phyloP scores from a whole-genome alignment of 78 protist genomes.

The Cavenderia fasciculata region DNA sequence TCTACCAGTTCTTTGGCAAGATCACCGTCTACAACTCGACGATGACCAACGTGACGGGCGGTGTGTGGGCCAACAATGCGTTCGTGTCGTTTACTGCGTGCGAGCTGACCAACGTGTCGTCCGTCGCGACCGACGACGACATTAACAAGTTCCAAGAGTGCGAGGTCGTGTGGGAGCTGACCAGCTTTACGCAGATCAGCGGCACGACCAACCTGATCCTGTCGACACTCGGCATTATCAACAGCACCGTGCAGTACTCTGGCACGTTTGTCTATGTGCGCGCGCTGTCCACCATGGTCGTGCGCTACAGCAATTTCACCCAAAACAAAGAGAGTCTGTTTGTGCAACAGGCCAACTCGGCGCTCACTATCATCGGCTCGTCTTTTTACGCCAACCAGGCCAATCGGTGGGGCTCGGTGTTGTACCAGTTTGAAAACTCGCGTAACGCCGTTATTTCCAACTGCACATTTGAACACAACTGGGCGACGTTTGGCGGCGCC shows the following conservation, averaged over 20 bases:
- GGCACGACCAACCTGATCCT: not conserved
- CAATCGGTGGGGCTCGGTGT: not conserved
- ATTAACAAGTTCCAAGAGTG: not conserved
- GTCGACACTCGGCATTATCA: not conserved
- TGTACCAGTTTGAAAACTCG: not conserved
- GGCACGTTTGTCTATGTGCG: not conserved
- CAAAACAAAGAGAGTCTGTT: not conserved
- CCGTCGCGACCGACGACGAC: not conserved
- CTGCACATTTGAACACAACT: not conserved
- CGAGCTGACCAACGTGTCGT: not conserved
- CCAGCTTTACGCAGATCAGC: too few species aligned
- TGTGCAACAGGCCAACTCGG: not conserved
- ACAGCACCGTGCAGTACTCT: not conserved
- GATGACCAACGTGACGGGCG: not conserved
- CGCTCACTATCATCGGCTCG: not conserved
- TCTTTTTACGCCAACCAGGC: not conserved
- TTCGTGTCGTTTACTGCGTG: not conserved
- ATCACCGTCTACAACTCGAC: not conserved
- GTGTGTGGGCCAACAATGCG: constrained; percentile 9
- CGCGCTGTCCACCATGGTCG: not conserved
- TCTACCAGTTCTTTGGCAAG: constrained; percentile 1
- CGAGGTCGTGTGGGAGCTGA: too few species aligned
- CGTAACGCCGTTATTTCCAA: not conserved
- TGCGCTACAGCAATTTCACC: not conserved
- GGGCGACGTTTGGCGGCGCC: not conserved